phyloP scores from a whole-genome alignment of 495 filamentous ascomycete genomes.

The Aspergillus sparsus region DNA sequence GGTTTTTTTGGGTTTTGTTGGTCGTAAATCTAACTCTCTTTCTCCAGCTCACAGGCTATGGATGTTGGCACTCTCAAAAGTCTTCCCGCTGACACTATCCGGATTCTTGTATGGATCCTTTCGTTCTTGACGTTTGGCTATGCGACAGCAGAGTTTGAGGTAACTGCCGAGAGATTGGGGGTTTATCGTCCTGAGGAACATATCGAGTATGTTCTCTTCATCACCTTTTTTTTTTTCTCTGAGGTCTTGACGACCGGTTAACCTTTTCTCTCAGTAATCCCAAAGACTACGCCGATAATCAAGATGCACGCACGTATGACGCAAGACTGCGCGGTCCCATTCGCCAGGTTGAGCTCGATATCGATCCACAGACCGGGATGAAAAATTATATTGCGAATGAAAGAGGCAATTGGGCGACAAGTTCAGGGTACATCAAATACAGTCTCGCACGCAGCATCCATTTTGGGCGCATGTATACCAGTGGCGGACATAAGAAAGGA shows the following conservation, averaged over 20 bases:
- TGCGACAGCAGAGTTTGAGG: constrained; percentile 96
- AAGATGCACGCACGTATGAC: constrained; percentile 84
- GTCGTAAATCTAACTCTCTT: constrained; percentile 9
- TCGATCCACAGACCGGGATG: constrained; percentile 87
- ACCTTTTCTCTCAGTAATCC: constrained; percentile 56
- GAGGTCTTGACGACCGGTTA: background rate
- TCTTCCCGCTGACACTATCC: constrained; percentile 86
- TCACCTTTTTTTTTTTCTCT: background rate
- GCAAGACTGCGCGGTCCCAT: constrained; percentile 79
- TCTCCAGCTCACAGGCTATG: constrained; percentile 75
- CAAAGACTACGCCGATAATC: constrained; percentile 85
- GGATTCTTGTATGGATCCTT: constrained; percentile 87
- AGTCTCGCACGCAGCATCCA: constrained; percentile 85
- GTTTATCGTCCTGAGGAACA: constrained; percentile 95
- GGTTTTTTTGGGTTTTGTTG: background rate
- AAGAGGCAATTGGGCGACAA: constrained; percentile 79
- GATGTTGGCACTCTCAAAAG: constrained; percentile 89
- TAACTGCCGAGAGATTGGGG: constrained; percentile 86
- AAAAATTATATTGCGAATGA: constrained; percentile 99
- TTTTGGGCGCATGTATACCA: constrained; percentile 82
- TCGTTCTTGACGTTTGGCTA: constrained; percentile 94
- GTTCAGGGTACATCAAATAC: constrained; percentile 83
- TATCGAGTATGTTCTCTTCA: constrained; percentile 57
- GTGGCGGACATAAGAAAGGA: constrained; percentile 62
- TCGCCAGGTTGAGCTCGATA: constrained; percentile 69